These are phyloP conservation scores for Solanum sejunctum DNA, from an alignment of 257 asterid genomes.

Conservation along the genomic window DNA sequence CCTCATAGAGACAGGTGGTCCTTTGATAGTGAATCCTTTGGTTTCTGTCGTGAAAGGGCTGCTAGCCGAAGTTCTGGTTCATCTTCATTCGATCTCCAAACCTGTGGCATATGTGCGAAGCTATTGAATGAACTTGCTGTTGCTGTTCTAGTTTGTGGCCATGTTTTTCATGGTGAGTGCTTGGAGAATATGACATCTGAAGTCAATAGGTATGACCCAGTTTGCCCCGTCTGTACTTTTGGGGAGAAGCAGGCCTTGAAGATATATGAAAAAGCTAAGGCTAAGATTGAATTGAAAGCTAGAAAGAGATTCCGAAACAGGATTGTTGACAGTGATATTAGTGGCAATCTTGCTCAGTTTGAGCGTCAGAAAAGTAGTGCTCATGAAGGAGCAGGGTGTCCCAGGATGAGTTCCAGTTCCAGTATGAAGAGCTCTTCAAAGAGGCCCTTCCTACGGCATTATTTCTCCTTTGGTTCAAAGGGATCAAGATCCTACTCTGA, in stretches of 20 bases:
- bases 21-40: slow-evolving; percentile 73
- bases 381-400: slow-evolving; percentile 32
- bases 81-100: slow-evolving; percentile 48
- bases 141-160: slow-evolving; percentile 83
- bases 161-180: slow-evolving; percentile 91
- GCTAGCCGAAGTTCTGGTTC: slow-evolving; percentile 40
- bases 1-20: slow-evolving; percentile 81
- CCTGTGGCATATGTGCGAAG: slow-evolving; percentile 81
- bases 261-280: slow-evolving; percentile 78
- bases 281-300: slow-evolving; percentile 59
- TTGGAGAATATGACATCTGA: slow-evolving; percentile 87
- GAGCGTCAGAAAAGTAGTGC: slow-evolving; percentile 40
- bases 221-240: slow-evolving; percentile 81
- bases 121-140: slow-evolving; percentile 70
- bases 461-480: slow-evolving; percentile 69
- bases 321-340: slow-evolving; percentile 45
- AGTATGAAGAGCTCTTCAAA: slow-evolving; percentile 50
- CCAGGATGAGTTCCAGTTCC: slow-evolving; percentile 54
- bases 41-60: slow-evolving; percentile 46
- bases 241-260: slow-evolving; percentile 75
- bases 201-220: slow-evolving; percentile 67
- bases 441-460: slow-evolving; percentile 64
- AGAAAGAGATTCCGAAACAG: slow-evolving; percentile 55
- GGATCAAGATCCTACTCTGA: slow-evolving; percentile 31
- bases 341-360: slow-evolving; percentile 23